Evolutionary conservation across 352 stramenopile genomes (phyloP).

Genomic region (Globisporangium yorkense): DNA sequence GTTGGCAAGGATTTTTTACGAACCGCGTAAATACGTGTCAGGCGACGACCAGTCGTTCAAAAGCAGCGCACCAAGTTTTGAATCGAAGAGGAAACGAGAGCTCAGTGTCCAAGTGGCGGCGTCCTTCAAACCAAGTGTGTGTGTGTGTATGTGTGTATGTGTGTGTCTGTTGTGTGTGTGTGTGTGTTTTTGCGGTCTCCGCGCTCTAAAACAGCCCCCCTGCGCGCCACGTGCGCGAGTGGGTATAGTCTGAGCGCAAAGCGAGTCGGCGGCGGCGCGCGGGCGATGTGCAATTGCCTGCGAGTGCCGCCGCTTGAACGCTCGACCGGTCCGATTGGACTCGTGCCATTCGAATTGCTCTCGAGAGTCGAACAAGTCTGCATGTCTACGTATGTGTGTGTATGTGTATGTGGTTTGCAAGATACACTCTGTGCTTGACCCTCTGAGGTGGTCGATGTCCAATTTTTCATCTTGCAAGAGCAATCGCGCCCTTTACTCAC

Average conservation of each 20-base stretch:
- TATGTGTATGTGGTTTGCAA: conserved; percentile 31
- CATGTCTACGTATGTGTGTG: conserved; percentile 11
- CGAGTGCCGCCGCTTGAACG: conserved; percentile 24
- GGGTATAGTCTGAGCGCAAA: conserved; percentile 83
- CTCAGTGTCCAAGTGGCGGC: conserved; percentile 12
- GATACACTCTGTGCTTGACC: conserved; percentile 87
- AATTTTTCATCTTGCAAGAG: conserved; percentile 85
- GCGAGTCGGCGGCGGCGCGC: conserved; percentile 24
- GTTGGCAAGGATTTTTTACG: background rate
- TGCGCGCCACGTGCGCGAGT: conserved; percentile 42
- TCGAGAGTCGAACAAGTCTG: conserved; percentile 30
- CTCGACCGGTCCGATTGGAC: conserved; percentile 15
- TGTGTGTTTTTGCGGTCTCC: background rate
- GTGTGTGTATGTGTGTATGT: too few relatives aligned
- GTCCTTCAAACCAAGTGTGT: background rate
- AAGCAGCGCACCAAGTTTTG: background rate
- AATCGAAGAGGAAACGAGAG: background rate
- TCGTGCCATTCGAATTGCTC: conserved; percentile 18
- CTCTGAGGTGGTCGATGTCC: conserved; percentile 62
- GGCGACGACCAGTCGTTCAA: background rate
- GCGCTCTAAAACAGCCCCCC: conserved; percentile 71
- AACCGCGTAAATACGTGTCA: background rate
- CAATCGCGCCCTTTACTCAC: conserved; percentile 66
- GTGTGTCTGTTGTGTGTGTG: background rate
- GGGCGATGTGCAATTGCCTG: conserved; percentile 24